Evolutionary conservation across 2,329 filamentous ascomycete species (phyloP), one percentile per base, ranked within the genome.

Genomic region (Chrysosporium queenslandicum): DNA sequence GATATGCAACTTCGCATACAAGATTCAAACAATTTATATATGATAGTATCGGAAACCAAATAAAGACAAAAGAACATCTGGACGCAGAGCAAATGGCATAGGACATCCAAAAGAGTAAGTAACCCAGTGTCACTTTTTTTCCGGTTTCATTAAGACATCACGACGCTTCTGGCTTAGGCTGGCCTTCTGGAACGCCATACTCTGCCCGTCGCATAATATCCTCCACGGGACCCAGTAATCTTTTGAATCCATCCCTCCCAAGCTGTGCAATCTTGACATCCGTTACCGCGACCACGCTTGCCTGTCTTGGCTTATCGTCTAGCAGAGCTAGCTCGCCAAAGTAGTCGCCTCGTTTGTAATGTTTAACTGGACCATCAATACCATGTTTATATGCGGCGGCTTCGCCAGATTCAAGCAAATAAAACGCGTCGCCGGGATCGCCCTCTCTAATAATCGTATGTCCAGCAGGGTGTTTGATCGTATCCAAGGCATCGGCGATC

Each of bases 401-500:
- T 65, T 91, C 83, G 37, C 92, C 92, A 27, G 78, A 80, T 69
- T 96, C 92, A 45, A 97, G 76, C 41, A 97, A 81, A 71, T 86
- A 98, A 71, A 98, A 97, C 1, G 87, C 84, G 64, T 94, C 82
- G 52, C 92, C 92, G 0, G 85, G 86, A 66, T 97, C 92, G 49
- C 92, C 92, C 70, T 97, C 88, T 54, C 76, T 77, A 70, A 98
- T 97, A 66, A 98, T 94, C 48, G 79, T 79, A n/a, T 83, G 80
- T 20, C 87, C 87, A 6, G 83, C 73, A 0, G 85, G 78, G 66
- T 85, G 94, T 64, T 94, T 96, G 67, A 85, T 82, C 8, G 90
- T 92, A 68, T 97, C 90, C 53, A 98, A 77, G 1, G 92, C 91
- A 70, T 97, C 92, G 56, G 92, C 91, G 67, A 98, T 96, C 76